Percentiles rank a stretch among this genome's conserved stretches.
Evolutionary conservation across 2,329 filamentous ascomycete genomes (phyloP).

Genomic region (Diaporthe destruens): DNA sequence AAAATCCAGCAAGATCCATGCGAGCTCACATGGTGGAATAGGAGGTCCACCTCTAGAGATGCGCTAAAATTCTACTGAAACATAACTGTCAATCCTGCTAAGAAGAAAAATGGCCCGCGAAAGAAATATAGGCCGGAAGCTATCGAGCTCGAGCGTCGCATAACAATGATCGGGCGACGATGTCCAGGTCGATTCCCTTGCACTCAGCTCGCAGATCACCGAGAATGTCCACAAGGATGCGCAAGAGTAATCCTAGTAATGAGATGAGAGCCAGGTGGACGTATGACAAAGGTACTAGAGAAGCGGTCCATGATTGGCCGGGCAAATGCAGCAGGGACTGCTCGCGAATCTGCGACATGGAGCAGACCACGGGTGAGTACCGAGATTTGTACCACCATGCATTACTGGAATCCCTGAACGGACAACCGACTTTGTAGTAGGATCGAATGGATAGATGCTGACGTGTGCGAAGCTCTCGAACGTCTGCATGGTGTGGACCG

Average conservation of each 20-base stretch:
- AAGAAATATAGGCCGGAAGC: background rate
- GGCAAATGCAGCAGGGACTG: conserved; percentile 38
- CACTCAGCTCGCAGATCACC: background rate
- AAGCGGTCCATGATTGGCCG: conserved; percentile 16
- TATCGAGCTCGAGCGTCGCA: too few species aligned
- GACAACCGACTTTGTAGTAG: background rate
- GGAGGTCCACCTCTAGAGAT: background rate
- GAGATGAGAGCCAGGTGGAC: background rate
- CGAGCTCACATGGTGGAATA: background rate
- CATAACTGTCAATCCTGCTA: background rate
- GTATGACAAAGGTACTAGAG: conserved; percentile 21
- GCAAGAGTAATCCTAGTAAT: background rate
- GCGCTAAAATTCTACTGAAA: background rate
- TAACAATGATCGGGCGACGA: background rate
- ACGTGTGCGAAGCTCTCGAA: background rate
- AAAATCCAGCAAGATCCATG: background rate
- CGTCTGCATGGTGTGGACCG: background rate
- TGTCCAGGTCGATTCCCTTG: background rate
- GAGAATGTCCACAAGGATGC: background rate
- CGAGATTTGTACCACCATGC: conserved; percentile 41
- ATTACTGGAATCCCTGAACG: conserved; percentile 15
- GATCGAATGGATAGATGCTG: background rate
- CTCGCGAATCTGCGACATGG: conserved; percentile 42
- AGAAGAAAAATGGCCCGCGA: too few species aligned
- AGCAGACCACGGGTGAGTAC: conserved; percentile 41